A percentile compares a stretch with the other conserved stretches of the same genome.
phyloP scores from a whole-genome alignment of 345 rosid species.

The Ceriops decandra region DNA sequence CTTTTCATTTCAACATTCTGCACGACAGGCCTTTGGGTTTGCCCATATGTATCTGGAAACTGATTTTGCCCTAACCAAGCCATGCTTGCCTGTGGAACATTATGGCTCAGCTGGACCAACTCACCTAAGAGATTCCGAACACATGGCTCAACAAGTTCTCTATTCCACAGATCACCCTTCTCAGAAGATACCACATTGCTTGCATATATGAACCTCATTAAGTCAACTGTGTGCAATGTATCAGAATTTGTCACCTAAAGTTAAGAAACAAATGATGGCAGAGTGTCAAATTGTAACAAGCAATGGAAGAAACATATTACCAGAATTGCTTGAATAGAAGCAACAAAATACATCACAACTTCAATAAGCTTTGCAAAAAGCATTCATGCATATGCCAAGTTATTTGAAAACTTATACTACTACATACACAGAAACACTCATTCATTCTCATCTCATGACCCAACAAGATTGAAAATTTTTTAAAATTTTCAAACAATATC shows the following conservation, averaged over 20 bases:
- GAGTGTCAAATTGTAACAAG: too few species aligned
- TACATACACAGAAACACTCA: too few species aligned
- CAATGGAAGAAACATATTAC: too few species aligned
- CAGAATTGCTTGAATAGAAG: too few species aligned
- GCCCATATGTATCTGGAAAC: conserved; percentile 41
- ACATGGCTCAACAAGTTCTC: conserved; percentile 50
- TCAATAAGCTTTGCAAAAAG: too few species aligned
- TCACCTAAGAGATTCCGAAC: conserved; percentile 55
- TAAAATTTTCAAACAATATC: too few species aligned
- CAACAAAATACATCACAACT: too few species aligned
- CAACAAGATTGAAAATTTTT: too few species aligned
- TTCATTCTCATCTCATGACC: too few species aligned
- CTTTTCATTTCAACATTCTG: conserved; percentile 70
- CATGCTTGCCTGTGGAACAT: conserved; percentile 25
- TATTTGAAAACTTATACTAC: too few species aligned
- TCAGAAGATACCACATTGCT: conserved; percentile 36
- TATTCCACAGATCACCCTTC: conserved; percentile 21
- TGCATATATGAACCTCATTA: conserved; percentile 70
- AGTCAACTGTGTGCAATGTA: conserved; percentile 54
- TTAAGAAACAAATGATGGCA: not conserved
- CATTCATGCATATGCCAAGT: too few species aligned
- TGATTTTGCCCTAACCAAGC: conserved; percentile 34
- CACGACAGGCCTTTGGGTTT: conserved; percentile 36
- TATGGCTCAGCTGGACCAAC: conserved; percentile 46
- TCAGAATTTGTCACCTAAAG: conserved; percentile 42